Evolutionary conservation across 352 stramenopile species (phyloP).

Genomic region (Globisporangium lucens): DNA sequence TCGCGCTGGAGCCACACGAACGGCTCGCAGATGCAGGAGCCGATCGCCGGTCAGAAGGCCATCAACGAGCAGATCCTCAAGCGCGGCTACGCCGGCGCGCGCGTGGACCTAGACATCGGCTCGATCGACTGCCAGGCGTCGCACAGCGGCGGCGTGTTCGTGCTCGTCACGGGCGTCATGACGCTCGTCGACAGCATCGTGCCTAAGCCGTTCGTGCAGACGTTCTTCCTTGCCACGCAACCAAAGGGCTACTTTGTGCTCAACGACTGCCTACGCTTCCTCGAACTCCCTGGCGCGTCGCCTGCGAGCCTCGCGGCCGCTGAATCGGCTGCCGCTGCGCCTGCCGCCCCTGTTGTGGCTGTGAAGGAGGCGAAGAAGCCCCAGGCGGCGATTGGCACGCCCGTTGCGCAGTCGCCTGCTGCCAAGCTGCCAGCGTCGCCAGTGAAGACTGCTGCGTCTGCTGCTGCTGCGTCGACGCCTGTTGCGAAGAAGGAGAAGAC

Average conservation of each 20-base stretch:
- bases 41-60: constrained; percentile 66
- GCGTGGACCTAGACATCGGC: constrained; percentile 76
- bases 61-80: constrained; percentile 86
- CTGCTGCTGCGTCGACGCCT: constrained; percentile 29
- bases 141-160: constrained; percentile 64
- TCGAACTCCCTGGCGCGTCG: constrained; percentile 49
- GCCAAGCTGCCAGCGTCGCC: constrained; percentile 22
- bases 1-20: constrained; percentile 76
- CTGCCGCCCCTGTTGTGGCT: not conserved
- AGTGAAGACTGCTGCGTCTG: constrained; percentile 25
- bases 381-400: constrained; percentile 40
- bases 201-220: constrained; percentile 84
- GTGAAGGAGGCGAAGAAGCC: constrained; percentile 20
- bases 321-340: constrained; percentile 1
- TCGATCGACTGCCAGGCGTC: constrained; percentile 87
- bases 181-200: constrained; percentile 47
- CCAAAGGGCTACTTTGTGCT: constrained; percentile 88
- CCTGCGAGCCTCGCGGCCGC: constrained; percentile 7
- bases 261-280: constrained; percentile 85
- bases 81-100: constrained; percentile 69
- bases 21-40: constrained; percentile 79
- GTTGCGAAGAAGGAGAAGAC: constrained; percentile 44
- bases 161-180: constrained; percentile 87
- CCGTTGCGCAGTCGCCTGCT: constrained; percentile 23
- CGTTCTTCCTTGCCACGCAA: constrained; percentile 85